phyloP scores from a whole-genome alignment of 139 green algal genomes.

The Marvania coccoides region DNA sequence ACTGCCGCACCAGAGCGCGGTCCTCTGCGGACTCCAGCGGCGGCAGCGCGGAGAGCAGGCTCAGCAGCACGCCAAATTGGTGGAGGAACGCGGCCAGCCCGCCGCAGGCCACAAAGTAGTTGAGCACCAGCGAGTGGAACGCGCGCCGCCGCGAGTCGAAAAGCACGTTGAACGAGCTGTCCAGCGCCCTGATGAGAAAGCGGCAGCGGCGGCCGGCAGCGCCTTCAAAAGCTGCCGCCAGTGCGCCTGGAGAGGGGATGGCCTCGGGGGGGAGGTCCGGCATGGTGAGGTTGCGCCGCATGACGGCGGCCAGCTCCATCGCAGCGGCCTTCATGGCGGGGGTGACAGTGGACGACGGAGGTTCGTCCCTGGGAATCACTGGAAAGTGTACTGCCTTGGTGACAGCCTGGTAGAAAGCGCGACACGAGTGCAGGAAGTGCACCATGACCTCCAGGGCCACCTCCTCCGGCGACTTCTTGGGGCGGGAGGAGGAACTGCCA shows the following conservation, averaged over 20 bases:
- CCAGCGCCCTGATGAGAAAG: conserved; percentile 27
- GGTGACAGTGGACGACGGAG: too few relatives aligned
- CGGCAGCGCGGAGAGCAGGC: conserved; percentile 17
- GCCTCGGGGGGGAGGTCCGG: not conserved
- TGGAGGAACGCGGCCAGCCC: conserved; percentile 32
- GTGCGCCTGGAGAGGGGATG: not conserved
- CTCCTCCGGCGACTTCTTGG: conserved; percentile 53
- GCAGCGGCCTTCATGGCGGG: conserved; percentile 49
- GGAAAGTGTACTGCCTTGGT: conserved; percentile 78
- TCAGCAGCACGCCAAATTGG: conserved; percentile 4
- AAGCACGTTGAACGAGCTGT: conserved; percentile 61
- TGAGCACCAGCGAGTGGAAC: conserved; percentile 76
- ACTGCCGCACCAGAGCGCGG: not conserved
- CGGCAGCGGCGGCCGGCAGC: not conserved
- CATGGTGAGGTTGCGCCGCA: conserved; percentile 42
- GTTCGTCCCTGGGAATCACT: conserved; percentile 48
- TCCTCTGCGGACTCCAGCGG: not conserved
- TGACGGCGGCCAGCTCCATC: conserved; percentile 53
- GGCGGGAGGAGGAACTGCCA: conserved; percentile 6
- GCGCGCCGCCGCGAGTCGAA: conserved; percentile 69
- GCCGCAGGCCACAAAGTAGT: conserved; percentile 58
- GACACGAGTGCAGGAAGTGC: conserved; percentile 54
- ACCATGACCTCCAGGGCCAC: conserved; percentile 60
- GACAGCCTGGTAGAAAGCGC: conserved; percentile 60
- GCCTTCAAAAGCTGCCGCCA: not conserved